Evolutionary conservation across 441 rosid genomes (phyloP), one percentile per base, ranked within the genome.

Genomic region (Corymbia citriodora): DNA sequence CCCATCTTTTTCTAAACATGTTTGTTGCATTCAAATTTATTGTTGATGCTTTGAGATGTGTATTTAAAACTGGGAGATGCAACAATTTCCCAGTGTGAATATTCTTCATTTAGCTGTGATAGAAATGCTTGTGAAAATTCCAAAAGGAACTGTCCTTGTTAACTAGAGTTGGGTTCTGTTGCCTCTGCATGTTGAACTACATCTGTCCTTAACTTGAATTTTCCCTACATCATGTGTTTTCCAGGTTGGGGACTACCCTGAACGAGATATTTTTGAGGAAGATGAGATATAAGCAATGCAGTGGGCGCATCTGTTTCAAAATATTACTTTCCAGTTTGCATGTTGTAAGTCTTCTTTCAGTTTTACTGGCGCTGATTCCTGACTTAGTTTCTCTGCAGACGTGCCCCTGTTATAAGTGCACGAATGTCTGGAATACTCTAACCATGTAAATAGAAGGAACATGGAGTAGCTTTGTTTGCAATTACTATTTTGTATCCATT

Each of bases 201-300:
- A 13, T 6, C 29, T 74, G 83, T 40, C 83, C 50, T 40, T 11
- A 40, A 74, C 83, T 74, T 74, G 29, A 63, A 29, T 79, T 87
- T 68, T 49, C 88, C 61, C 50, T 45, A 61, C n/a, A 23, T 54
- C 2, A 16, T 33, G 31, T 27, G 53, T 10, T 45, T 90, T 93
- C 87, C 92, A 95, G 97, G 97, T 95, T 72, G 97, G 96, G 49
- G 95, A 96, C 91, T 94, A 94, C 87, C 97, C 95, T 21, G 97
- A 94, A 92, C 91, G 94, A 91, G 96, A 95, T 89, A 94, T 92
- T 29, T 96, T 92, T 50, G 96, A 95, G 92, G 97, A 94, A 36
- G 96, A 96, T 40, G 97, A 96, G 91, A 94, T 95, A 92, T 95
- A 91, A 61, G 83, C 49, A 74, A 10, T 74, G 27, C 83, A 19